Evolutionary conservation across 2,329 filamentous ascomycete genomes (phyloP), one percentile per base, ranked within the genome.

Genomic region (Didymella glomerata): DNA sequence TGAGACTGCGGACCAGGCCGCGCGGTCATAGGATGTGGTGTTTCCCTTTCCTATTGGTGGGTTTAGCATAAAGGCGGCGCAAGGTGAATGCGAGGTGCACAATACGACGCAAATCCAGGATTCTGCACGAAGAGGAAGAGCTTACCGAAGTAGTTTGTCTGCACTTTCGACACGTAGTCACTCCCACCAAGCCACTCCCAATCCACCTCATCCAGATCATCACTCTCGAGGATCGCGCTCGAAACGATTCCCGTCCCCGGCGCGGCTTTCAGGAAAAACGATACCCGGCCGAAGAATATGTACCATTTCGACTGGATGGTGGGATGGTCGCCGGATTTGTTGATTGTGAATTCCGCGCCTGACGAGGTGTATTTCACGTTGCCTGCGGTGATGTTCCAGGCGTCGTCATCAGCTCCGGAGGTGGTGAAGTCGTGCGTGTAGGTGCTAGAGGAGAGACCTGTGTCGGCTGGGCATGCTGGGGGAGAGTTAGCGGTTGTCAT

Each of bases 131-230:
- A 22, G 18, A 40, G 36, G 38, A 28, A 14, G 22, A 16, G 18
- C 40, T 22, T n/a, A 44, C 41, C 89, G 20, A 57, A 59, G 9
- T 88, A 93, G 80, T 93, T 93, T 63, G 85, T 88, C 66, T 90
- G 83, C 4, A 85, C 88, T 34, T 82, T 77, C 6, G 81, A 85
- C 42, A 78, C 76, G 13, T 52, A 57, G 14, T 27, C 18, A 70
- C 90, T 88, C 54, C 83, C 83, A 44, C 91, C 91, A 51, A 92
- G 82, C 69, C 91, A 90, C 72, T 93, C 91, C 79, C 90, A 93
- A 72, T 96, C 92, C 36, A 96, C 86, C 78, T 96, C 91, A 73
- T 96, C 92, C 7, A 93, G 83, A 67, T 92, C 89, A 65, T 94
- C 89, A 54, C 90, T 93, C 65, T 94, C 82, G 75, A 93, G 83